These are phyloP conservation scores for Paralagenidium karlingii DNA, from an alignment of 352 stramenopile genomes.

Conservation along the genomic window DNA sequence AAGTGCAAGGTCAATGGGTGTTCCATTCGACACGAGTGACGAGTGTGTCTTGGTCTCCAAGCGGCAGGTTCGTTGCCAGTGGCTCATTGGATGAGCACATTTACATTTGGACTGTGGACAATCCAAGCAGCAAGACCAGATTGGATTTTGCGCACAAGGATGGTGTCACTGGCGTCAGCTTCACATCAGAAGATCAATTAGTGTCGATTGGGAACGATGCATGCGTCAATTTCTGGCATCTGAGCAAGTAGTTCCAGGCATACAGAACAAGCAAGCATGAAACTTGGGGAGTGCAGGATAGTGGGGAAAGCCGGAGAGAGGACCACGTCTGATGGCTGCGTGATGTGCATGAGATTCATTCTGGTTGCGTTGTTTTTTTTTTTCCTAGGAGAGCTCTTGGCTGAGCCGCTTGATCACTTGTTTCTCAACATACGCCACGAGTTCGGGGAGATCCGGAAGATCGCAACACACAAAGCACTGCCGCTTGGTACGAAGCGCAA, in stretches of 20 bases:
- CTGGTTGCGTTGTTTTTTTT: too few species aligned
- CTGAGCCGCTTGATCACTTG: conserved; percentile 34
- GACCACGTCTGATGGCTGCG: too few species aligned
- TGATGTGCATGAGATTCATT: too few species aligned
- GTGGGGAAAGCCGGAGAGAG: too few species aligned
- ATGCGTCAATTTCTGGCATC: conserved; percentile 65
- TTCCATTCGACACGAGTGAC: conserved; percentile 94
- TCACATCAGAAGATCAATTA: conserved; percentile 55
- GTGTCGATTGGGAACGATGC: conserved; percentile 74
- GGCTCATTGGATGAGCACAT: conserved; percentile 92
- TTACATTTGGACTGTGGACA: conserved; percentile 92
- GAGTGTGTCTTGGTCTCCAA: conserved; percentile 87
- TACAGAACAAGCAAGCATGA: too few species aligned
- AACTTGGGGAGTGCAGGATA: too few species aligned
- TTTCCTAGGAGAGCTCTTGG: too few species aligned
- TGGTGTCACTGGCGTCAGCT: conserved; percentile 58
- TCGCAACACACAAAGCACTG: conserved; percentile 79
- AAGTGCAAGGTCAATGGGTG: conserved; percentile 90
- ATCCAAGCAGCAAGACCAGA: conserved; percentile 37
- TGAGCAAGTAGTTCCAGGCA: conserved; percentile 2
- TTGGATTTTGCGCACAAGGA: conserved; percentile 80
- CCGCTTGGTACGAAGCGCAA: conserved; percentile 39
- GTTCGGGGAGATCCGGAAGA: conserved; percentile 53
- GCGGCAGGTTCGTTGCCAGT: conserved; percentile 85
- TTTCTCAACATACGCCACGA: conserved; percentile 58